Percentiles rank a stretch among this genome's conserved stretches.
phyloP scores from a whole-genome alignment of 2,329 filamentous ascomycete genomes.

The Rosellinia necatrix region DNA sequence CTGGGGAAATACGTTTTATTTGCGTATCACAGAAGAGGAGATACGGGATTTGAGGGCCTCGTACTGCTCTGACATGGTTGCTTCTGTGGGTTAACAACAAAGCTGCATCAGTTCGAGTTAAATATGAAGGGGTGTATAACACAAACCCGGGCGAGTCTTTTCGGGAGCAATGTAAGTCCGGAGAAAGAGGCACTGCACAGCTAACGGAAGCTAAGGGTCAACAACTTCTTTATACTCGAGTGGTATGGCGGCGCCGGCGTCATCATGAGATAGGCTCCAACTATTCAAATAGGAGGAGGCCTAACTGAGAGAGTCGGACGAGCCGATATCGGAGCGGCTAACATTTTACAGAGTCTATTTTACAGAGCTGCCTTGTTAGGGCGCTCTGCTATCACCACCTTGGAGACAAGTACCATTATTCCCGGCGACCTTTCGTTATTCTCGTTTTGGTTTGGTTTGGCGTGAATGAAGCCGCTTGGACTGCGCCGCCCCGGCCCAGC shows the following conservation, averaged over 20 bases:
- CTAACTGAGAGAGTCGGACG: neutral
- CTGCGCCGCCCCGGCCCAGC: too few species aligned
- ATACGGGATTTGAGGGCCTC: neutral
- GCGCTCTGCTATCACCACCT: too few species aligned
- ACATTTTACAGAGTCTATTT: too few species aligned
- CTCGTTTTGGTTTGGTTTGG: too few species aligned
- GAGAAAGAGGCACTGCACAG: too few species aligned
- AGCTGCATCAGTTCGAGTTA: neutral
- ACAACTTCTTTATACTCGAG: neutral
- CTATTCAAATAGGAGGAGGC: neutral
- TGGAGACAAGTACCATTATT: too few species aligned
- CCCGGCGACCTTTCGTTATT: too few species aligned
- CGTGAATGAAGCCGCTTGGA: too few species aligned
- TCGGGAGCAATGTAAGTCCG: neutral
- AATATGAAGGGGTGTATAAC: neutral
- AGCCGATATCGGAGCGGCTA: constrained; percentile 19
- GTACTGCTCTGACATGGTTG: constrained; percentile 21
- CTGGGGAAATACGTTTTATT: neutral
- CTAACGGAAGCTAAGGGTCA: too few species aligned
- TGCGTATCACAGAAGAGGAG: neutral
- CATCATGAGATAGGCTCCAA: too few species aligned
- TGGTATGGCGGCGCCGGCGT: too few species aligned
- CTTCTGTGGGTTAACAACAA: neutral
- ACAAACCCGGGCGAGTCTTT: neutral
- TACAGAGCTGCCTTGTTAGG: too few species aligned